phyloP scores from a whole-genome alignment of 371 early-diverging fungal species.

The Funneliformis caledonium region DNA sequence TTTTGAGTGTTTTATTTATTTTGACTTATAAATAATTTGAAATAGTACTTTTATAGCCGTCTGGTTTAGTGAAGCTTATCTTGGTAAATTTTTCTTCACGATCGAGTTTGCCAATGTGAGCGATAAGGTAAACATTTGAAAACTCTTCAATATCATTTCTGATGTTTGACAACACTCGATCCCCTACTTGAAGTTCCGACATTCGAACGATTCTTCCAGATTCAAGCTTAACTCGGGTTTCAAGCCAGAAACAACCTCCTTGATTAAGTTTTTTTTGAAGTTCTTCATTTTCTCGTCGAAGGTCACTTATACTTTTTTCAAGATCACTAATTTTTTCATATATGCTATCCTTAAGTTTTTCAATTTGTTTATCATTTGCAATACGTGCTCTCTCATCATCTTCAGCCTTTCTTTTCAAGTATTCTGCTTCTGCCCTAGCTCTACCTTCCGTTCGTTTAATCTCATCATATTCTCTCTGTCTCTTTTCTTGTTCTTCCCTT shows the following conservation, averaged over 20 bases:
- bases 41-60: neutral
- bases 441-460: neutral
- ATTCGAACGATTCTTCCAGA: neutral
- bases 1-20: neutral
- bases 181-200: conserved; percentile 16
- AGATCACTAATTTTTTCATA: neutral
- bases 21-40: neutral
- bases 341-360: no score
- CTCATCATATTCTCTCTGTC: neutral
- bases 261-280: no score
- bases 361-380: neutral
- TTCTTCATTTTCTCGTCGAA: no score
- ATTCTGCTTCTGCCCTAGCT: neutral
- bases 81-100: neutral
- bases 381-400: neutral
- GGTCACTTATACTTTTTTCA: neutral
- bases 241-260: neutral
- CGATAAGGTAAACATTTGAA: neutral
- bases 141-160: neutral
- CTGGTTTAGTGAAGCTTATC: neutral
- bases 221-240: neutral
- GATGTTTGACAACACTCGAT: neutral
- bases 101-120: neutral
- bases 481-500: neutral
- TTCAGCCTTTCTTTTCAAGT: neutral